phyloP scores from a whole-genome alignment of 2,329 filamentous ascomycete species.

The Helicocarpus griseus region DNA sequence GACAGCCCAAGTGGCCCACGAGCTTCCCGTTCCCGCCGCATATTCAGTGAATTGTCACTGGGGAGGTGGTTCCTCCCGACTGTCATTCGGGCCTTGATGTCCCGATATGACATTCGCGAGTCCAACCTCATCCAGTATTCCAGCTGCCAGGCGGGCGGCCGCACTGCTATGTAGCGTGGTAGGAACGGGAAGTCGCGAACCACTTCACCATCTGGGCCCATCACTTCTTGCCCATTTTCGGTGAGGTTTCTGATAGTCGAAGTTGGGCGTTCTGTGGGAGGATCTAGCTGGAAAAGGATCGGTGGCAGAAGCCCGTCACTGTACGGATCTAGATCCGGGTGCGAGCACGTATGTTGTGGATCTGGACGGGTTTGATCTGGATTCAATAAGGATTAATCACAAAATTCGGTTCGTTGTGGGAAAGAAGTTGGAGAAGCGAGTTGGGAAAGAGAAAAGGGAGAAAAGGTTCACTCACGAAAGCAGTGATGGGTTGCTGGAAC shows the following conservation, averaged over 20 bases:
- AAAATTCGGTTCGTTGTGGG: not conserved
- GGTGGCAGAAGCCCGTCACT: constrained; percentile 14
- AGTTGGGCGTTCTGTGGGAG: constrained; percentile 4
- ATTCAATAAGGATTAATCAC: not conserved
- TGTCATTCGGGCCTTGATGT: constrained; percentile 23
- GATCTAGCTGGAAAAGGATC: constrained; percentile 18
- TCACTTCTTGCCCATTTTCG: constrained; percentile 12
- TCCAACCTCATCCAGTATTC: constrained; percentile 24
- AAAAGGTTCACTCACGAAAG: not conserved
- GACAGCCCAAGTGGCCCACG: constrained; percentile 18
- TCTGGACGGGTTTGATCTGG: constrained; percentile 5
- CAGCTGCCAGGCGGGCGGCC: constrained; percentile 19
- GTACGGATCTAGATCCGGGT: constrained; percentile 15
- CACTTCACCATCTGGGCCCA: constrained; percentile 9
- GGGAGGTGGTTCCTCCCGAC: constrained; percentile 12
- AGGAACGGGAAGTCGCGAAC: constrained; percentile 20
- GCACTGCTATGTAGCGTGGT: constrained; percentile 20
- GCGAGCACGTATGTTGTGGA: constrained; percentile 17
- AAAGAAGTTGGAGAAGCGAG: no score
- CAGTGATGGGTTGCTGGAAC: not conserved
- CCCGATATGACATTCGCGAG: constrained; percentile 18
- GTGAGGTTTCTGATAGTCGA: constrained; percentile 6
- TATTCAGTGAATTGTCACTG: constrained; percentile 19
- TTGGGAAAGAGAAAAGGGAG: no score
- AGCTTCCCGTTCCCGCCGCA: constrained; percentile 19